phyloP scores from a whole-genome alignment of 2,329 filamentous ascomycete genomes.

The Fusarium buxicola region DNA sequence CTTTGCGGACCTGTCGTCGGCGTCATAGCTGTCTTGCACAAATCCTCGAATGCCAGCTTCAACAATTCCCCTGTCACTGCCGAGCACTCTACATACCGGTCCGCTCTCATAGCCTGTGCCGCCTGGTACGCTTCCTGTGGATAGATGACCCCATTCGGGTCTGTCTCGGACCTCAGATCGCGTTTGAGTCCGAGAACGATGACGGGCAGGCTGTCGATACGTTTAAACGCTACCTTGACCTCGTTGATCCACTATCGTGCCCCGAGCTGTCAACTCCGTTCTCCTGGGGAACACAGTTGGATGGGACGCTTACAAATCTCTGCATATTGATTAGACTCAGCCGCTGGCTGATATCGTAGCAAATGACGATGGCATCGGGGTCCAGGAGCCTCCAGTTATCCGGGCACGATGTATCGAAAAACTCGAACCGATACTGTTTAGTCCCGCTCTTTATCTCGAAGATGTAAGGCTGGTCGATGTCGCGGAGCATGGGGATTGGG shows the following conservation, averaged over 20 bases:
- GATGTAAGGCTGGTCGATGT: slow-evolving; percentile 70
- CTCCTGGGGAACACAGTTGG: slow-evolving; percentile 1
- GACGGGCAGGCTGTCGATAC: slow-evolving; percentile 63
- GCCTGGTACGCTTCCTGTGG: slow-evolving; percentile 69
- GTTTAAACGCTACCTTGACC: slow-evolving; percentile 60
- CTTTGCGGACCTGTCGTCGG: slow-evolving; percentile 60
- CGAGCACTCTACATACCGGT: slow-evolving; percentile 74
- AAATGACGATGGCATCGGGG: slow-evolving; percentile 69
- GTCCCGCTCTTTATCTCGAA: slow-evolving; percentile 62
- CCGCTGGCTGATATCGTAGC: slow-evolving; percentile 71
- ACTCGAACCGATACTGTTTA: slow-evolving; percentile 64
- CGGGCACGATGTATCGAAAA: slow-evolving; percentile 69
- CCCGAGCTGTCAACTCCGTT: not conserved
- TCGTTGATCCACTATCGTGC: slow-evolving; percentile 67
- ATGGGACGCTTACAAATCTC: slow-evolving; percentile 59
- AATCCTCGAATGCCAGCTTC: slow-evolving; percentile 68
- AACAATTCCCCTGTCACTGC: slow-evolving; percentile 70
- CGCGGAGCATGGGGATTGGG: slow-evolving; percentile 63
- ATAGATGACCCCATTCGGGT: slow-evolving; percentile 70
- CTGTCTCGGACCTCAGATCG: slow-evolving; percentile 67
- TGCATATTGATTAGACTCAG: slow-evolving; percentile 69
- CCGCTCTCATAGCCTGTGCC: slow-evolving; percentile 68
- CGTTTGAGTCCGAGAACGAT: slow-evolving; percentile 71
- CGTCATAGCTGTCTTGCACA: slow-evolving; percentile 66
- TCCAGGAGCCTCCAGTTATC: slow-evolving; percentile 69